phyloP scores from a whole-genome alignment of 768 basidiomycete species.

The Cystofilobasidium macerans region DNA sequence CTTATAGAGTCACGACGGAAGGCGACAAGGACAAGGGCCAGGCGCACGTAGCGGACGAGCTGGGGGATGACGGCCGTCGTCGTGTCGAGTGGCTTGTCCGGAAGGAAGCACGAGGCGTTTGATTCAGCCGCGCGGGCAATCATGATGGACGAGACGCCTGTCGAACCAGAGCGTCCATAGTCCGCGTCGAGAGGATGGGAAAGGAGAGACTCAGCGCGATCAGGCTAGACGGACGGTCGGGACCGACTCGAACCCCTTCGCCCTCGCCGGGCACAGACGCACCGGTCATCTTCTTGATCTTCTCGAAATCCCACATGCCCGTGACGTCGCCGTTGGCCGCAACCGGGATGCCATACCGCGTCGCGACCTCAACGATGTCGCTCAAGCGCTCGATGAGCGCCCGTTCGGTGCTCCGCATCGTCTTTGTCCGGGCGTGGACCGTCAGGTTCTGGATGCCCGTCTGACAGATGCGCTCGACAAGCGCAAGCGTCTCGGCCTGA shows the following conservation, averaged over 20 bases:
- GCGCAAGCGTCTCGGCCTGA: conserved; percentile 73
- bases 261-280: too few species aligned
- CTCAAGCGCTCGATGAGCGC: conserved; percentile 67
- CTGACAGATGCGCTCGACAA: conserved; percentile 75
- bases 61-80: conserved; percentile 58
- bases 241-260: too few species aligned
- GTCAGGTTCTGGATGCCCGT: conserved; percentile 84
- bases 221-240: too few species aligned
- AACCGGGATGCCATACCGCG: conserved; percentile 62
- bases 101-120: conserved; percentile 79
- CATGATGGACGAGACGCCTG: conserved; percentile 85
- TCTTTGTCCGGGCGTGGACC: conserved; percentile 86
- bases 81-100: conserved; percentile 55
- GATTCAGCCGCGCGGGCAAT: conserved; percentile 88
- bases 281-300: conserved; percentile 67
- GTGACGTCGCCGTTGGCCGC: conserved; percentile 88
- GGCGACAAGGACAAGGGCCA: conserved; percentile 5
- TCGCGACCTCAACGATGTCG: conserved; percentile 74
- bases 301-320: conserved; percentile 64
- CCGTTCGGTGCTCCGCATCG: conserved; percentile 71
- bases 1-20: not conserved
- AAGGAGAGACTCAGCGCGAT: not conserved
- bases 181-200: not conserved
- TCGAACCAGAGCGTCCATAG: not conserved
- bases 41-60: conserved; percentile 59